Evolutionary conservation across 257 asterid genomes (phyloP).

Genomic region (Nyctanthes arbortristis): DNA sequence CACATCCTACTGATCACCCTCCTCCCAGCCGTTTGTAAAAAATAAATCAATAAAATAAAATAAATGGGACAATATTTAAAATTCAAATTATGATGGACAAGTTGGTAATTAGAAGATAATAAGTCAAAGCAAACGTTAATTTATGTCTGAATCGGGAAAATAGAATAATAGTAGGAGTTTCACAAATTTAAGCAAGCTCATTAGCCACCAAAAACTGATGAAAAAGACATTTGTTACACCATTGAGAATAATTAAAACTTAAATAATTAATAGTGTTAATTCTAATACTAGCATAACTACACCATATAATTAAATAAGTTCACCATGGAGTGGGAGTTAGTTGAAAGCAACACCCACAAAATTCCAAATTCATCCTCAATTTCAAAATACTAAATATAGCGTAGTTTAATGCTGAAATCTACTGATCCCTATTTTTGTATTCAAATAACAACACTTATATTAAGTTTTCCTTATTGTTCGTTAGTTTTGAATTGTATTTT

Average conservation of each 20-base stretch:
- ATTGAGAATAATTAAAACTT: not conserved
- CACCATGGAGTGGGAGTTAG: not conserved
- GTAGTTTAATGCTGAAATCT: slow-evolving; percentile 23
- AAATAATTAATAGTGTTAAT: not conserved
- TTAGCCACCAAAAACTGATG: not conserved
- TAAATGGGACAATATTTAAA: not conserved
- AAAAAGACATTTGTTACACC: not conserved
- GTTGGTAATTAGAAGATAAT: not conserved
- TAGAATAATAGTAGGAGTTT: not conserved
- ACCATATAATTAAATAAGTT: not conserved
- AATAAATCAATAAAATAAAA: too few species aligned
- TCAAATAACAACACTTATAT: slow-evolving; percentile 8
- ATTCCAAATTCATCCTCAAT: slow-evolving; percentile 27
- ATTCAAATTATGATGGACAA: not conserved
- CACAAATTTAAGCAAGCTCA: not conserved
- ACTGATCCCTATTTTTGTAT: slow-evolving; percentile 24
- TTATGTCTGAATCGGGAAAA: not conserved
- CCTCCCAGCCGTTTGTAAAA: too few species aligned
- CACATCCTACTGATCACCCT: too few species aligned
- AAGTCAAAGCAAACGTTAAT: not conserved
- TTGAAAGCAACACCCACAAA: slow-evolving; percentile 23
- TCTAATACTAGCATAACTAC: too few species aligned
- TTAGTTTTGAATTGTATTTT: not conserved
- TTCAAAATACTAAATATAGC: slow-evolving; percentile 15
- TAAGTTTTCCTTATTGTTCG: slow-evolving; percentile 2